Evolutionary conservation across 2,329 filamentous ascomycete species (phyloP).

Genomic region (Rhinocladiella mackenziei): DNA sequence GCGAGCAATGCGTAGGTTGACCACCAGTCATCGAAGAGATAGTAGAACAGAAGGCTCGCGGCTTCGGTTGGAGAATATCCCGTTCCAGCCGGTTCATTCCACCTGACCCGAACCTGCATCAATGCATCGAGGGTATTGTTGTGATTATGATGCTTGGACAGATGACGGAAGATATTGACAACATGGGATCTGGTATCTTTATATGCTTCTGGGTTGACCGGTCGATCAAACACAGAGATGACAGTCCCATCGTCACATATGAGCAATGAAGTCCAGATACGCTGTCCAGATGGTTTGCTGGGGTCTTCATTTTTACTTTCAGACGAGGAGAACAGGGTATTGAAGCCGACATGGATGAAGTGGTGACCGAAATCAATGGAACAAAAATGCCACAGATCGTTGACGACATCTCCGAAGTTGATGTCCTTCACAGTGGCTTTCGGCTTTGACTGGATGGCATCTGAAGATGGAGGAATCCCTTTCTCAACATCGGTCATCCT

Average conservation of each 20-base stretch:
- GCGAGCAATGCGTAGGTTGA: conserved; percentile 59
- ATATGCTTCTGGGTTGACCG: conserved; percentile 40
- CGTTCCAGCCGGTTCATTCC: conserved; percentile 28
- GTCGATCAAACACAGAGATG: conserved; percentile 46
- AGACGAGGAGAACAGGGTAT: conserved; percentile 30
- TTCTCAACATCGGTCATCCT: neutral
- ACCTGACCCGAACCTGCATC: conserved; percentile 46
- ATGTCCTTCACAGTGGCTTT: conserved; percentile 7
- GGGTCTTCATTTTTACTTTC: conserved; percentile 48
- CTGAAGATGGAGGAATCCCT: neutral
- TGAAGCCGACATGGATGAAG: conserved; percentile 26
- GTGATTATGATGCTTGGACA: conserved; percentile 52
- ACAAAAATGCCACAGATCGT: conserved; percentile 72
- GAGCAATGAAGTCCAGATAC: conserved; percentile 59
- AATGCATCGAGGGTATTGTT: conserved; percentile 48
- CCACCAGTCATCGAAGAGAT: conserved; percentile 65
- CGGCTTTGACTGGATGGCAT: neutral
- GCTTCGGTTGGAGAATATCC: conserved; percentile 44
- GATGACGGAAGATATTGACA: conserved; percentile 57
- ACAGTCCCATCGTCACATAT: conserved; percentile 31
- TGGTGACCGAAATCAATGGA: conserved; percentile 62
- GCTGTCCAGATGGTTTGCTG: conserved; percentile 15
- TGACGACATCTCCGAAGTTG: conserved; percentile 51
- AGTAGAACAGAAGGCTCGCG: conserved; percentile 62
- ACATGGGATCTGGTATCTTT: conserved; percentile 53